phyloP scores from a whole-genome alignment of 345 rosid species.

The Hibiscus tridactylites region DNA sequence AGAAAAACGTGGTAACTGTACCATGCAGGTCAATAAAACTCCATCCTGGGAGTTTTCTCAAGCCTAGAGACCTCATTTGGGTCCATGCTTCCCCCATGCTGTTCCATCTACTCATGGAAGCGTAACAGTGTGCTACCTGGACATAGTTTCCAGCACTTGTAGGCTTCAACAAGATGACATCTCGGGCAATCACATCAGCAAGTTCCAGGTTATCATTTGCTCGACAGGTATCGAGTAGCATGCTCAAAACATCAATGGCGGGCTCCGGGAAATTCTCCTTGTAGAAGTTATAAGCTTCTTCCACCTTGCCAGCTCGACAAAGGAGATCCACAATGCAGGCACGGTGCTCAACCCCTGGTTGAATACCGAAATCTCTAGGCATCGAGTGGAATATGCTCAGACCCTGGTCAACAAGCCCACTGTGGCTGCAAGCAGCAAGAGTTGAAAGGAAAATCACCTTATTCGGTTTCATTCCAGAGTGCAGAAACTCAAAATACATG shows the following conservation, averaged over 20 bases:
- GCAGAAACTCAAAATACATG: conserved; percentile 46
- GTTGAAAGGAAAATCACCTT: conserved; percentile 54
- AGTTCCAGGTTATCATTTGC: conserved; percentile 27
- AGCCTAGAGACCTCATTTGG: conserved; percentile 44
- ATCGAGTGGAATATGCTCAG: conserved; percentile 48
- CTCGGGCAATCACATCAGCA: conserved; percentile 26
- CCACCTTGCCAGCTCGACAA: conserved; percentile 45
- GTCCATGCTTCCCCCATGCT: conserved; percentile 40
- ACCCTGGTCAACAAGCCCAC: conserved; percentile 59
- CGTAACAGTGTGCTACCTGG: conserved; percentile 48
- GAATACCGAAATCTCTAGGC: conserved; percentile 33
- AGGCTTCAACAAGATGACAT: conserved; percentile 31
- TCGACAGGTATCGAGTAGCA: conserved; percentile 48
- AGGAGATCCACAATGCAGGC: conserved; percentile 59
- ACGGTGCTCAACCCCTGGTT: conserved; percentile 44
- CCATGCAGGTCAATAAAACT: conserved; percentile 43
- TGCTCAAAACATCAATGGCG: conserved; percentile 37
- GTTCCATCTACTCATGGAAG: conserved; percentile 52
- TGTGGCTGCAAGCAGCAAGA: conserved; percentile 75
- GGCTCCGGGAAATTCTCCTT: conserved; percentile 32
- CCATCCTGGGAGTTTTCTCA: conserved; percentile 56
- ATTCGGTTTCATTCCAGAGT: conserved; percentile 51
- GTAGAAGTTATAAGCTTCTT: conserved; percentile 52
- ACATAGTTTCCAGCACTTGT: conserved; percentile 41
- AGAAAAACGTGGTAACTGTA: conserved; percentile 35